These are phyloP conservation scores for Aspergillus novofumigatus DNA, from an alignment of 2,329 filamentous ascomycete genomes.

Conservation along the genomic window DNA sequence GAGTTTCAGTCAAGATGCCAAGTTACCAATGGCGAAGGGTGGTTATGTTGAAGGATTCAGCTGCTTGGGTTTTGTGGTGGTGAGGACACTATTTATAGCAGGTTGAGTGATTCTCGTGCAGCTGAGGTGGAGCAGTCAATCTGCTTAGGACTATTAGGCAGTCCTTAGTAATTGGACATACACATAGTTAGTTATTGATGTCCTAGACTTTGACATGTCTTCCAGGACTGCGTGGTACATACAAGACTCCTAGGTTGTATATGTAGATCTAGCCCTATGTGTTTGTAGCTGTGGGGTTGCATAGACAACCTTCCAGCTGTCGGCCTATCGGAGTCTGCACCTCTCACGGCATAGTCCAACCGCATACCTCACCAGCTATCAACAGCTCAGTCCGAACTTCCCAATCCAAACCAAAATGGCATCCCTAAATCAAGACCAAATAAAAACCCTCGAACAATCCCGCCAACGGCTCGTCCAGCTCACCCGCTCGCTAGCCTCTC, in stretches of 20 bases:
- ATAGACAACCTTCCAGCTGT: neutral
- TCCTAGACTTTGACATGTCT: neutral
- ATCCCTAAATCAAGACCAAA: conserved; percentile 37
- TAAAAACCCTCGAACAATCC: conserved; percentile 66
- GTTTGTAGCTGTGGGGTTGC: neutral
- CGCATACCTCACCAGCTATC: neutral
- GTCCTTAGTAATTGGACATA: neutral
- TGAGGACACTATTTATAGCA: neutral
- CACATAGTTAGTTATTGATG: too few species aligned
- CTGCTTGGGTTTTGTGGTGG: neutral
- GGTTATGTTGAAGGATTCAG: neutral
- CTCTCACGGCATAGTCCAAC: neutral
- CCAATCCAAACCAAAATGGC: conserved; percentile 26
- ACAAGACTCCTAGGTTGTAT: too few species aligned
- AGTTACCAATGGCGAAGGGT: neutral
- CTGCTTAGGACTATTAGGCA: neutral
- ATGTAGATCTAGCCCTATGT: neutral
- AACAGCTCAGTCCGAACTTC: neutral
- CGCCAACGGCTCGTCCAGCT: conserved; percentile 66
- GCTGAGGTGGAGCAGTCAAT: neutral
- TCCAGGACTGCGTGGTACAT: neutral
- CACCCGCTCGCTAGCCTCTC: conserved; percentile 62
- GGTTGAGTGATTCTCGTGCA: neutral
- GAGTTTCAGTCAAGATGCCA: neutral
- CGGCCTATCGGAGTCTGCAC: neutral